Evolutionary conservation across 192 early-diverging fungal genomes (phyloP).

Genomic region (Coemansia sp.): DNA sequence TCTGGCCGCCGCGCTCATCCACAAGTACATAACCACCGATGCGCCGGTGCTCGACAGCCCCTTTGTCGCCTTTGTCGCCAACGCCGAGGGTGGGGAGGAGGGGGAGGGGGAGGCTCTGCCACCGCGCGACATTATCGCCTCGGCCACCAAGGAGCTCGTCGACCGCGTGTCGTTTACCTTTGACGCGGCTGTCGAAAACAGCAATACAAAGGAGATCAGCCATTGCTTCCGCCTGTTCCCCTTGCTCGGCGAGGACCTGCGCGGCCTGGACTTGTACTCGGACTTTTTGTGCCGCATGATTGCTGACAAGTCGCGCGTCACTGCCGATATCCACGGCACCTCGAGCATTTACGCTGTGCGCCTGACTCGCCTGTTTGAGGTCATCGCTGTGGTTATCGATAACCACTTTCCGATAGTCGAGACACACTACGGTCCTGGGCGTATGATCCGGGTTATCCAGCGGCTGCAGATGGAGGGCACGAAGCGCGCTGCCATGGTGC

Average conservation of each 20-base stretch:
- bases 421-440: slow-evolving; percentile 83
- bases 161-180: slow-evolving; percentile 79
- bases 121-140: slow-evolving; percentile 50
- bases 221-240: slow-evolving; percentile 93
- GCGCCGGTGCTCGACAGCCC: slow-evolving; percentile 24
- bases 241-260: slow-evolving; percentile 75
- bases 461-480: slow-evolving; percentile 89
- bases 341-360: slow-evolving; percentile 70
- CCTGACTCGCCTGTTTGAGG: slow-evolving; percentile 88
- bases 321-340: slow-evolving; percentile 5
- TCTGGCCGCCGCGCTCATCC: slow-evolving; percentile 55
- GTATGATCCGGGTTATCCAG: slow-evolving; percentile 87
- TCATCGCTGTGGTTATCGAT: slow-evolving; percentile 85
- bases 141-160: slow-evolving; percentile 64
- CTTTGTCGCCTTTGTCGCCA: slow-evolving; percentile 24
- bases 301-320: slow-evolving; percentile 68
- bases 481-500: slow-evolving; percentile 70
- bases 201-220: slow-evolving; percentile 77
- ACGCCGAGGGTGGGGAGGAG: slow-evolving; percentile 22
- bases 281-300: slow-evolving; percentile 83
- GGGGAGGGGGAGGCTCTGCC: not conserved
- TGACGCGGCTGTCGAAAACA: slow-evolving; percentile 70
- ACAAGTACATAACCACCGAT: slow-evolving; percentile 26
- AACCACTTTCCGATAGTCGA: slow-evolving; percentile 86
- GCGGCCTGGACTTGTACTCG: slow-evolving; percentile 89